Evolutionary conservation across 176 grass and related monocot genomes (phyloP).

Genomic region (Musa acuminata): DNA sequence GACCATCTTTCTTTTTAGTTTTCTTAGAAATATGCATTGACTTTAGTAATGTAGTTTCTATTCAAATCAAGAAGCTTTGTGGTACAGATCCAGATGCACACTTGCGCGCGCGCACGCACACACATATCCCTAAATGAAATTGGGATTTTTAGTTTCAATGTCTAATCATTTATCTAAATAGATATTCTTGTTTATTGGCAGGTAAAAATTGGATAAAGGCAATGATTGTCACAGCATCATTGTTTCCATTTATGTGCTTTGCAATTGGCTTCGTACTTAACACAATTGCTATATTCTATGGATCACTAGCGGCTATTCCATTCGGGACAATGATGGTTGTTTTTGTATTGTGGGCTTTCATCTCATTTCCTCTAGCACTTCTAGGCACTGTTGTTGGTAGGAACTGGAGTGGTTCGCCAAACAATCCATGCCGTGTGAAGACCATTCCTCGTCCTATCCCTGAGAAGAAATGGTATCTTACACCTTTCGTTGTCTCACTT

Average conservation of each 20-base stretch:
- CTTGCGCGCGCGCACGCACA: too few species aligned
- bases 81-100: too few species aligned
- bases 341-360: conserved; percentile 76
- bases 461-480: conserved; percentile 91
- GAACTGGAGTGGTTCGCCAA: conserved; percentile 76
- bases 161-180: too few species aligned
- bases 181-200: conserved; percentile 16
- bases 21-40: background rate
- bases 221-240: conserved; percentile 66
- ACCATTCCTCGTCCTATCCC: conserved; percentile 80
- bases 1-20: conserved; percentile 6
- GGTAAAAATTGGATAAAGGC: conserved; percentile 89
- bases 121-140: background rate
- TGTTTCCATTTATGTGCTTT: conserved; percentile 91
- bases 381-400: conserved; percentile 79
- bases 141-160: conserved; percentile 12
- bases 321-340: conserved; percentile 83
- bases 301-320: conserved; percentile 81
- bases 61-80: too few species aligned
- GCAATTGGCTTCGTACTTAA: conserved; percentile 74
- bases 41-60: background rate
- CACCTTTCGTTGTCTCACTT: conserved; percentile 60
- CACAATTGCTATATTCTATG: conserved; percentile 78
- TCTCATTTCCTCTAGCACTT: conserved; percentile 72
- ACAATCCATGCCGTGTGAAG: conserved; percentile 81